These are phyloP conservation scores for Ascochyta rabiei DNA, from an alignment of 2,329 filamentous ascomycete genomes.

Conservation along the genomic window DNA sequence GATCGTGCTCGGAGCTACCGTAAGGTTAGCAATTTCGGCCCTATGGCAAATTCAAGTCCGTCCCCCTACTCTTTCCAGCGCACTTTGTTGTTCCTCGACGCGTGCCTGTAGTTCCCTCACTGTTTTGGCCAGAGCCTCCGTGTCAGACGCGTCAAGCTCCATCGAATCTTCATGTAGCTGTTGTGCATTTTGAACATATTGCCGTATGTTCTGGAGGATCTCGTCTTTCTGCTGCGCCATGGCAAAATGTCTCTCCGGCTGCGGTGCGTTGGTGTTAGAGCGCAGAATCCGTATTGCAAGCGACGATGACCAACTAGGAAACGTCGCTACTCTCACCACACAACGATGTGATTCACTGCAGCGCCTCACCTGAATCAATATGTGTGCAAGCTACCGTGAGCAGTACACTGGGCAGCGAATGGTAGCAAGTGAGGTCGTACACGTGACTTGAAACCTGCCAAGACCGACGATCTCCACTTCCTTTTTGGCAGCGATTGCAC, in stretches of 20 bases:
- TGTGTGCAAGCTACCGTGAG: neutral
- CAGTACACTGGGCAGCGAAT: neutral
- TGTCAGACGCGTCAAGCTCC: constrained; percentile 49
- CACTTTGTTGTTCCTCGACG: constrained; percentile 55
- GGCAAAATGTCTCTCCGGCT: neutral
- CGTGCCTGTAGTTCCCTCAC: constrained; percentile 68
- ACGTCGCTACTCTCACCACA: neutral
- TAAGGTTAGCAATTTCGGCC: constrained; percentile 15
- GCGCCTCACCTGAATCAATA: neutral
- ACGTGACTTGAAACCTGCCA: constrained; percentile 33
- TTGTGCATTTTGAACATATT: constrained; percentile 31
- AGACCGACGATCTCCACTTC: constrained; percentile 25
- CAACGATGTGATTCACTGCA: neutral
- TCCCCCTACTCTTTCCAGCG: constrained; percentile 52
- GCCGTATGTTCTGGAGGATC: constrained; percentile 35
- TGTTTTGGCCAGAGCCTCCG: constrained; percentile 67
- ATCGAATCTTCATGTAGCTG: constrained; percentile 37
- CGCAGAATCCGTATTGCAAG: constrained; percentile 1
- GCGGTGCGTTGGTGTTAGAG: constrained; percentile 3
- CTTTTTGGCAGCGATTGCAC: constrained; percentile 28
- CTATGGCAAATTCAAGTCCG: neutral
- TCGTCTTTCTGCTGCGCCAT: constrained; percentile 33
- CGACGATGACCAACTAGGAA: constrained; percentile 8
- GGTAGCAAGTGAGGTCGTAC: constrained; percentile 8
- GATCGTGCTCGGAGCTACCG: constrained; percentile 53